Percentiles rank a stretch among this genome's conserved stretches.
These are phyloP conservation scores for Pyracantha coccinea DNA, from an alignment of 331 rosid genomes.

Conservation along the genomic window DNA sequence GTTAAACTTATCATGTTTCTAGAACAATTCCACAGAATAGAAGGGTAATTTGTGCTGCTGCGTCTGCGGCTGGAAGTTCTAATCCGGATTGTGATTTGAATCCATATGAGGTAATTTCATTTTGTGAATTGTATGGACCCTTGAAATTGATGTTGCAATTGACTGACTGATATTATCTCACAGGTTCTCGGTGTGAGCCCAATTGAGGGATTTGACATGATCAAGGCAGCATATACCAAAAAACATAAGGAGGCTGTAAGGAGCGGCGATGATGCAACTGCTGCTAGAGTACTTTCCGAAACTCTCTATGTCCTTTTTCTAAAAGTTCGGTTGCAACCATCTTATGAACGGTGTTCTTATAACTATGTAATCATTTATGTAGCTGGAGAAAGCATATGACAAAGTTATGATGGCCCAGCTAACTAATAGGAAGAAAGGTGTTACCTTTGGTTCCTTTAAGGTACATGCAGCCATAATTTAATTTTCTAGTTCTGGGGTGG, in stretches of 20 bases:
- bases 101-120: conserved; percentile 65
- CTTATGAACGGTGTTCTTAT: not conserved
- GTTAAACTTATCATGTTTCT: conserved; percentile 43
- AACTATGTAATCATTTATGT: conserved; percentile 14
- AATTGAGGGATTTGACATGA: conserved; percentile 61
- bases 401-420: conserved; percentile 94
- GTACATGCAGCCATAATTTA: conserved; percentile 19
- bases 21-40: conserved; percentile 23
- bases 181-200: conserved; percentile 91
- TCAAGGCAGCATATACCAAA: conserved; percentile 59
- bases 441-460: conserved; percentile 82
- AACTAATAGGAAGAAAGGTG: conserved; percentile 83
- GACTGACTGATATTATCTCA: not conserved
- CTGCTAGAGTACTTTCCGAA: conserved; percentile 49
- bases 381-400: conserved; percentile 96
- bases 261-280: conserved; percentile 70
- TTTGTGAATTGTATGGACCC: not conserved
- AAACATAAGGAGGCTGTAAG: conserved; percentile 79
- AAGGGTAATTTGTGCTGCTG: conserved; percentile 40
- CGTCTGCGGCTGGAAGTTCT: conserved; percentile 94
- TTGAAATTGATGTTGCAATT: not conserved
- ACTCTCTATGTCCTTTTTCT: not conserved
- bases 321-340: not conserved
- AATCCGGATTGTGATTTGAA: conserved; percentile 56
- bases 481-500: not conserved